phyloP scores from a whole-genome alignment of 1,284 basidiomycete species.

The Vanrija sp. region DNA sequence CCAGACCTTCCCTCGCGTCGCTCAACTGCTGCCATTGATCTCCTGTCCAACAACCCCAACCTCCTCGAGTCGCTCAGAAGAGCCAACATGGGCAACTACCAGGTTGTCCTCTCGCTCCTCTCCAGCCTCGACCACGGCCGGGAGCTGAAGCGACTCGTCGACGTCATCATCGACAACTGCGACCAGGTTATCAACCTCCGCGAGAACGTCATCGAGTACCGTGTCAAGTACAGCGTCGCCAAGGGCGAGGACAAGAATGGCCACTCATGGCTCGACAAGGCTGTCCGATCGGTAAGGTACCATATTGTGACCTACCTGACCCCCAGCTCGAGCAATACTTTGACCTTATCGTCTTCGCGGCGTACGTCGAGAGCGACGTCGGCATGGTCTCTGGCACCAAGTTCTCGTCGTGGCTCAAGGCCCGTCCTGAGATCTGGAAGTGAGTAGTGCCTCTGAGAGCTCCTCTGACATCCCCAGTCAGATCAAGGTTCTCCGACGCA shows the following conservation, averaged over 20 bases:
- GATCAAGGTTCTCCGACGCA: slow-evolving; percentile 73
- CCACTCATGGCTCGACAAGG: slow-evolving; percentile 47
- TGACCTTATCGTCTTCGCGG: slow-evolving; percentile 91
- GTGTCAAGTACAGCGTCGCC: slow-evolving; percentile 78
- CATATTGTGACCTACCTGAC: neutral
- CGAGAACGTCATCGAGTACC: slow-evolving; percentile 77
- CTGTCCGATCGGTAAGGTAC: slow-evolving; percentile 46
- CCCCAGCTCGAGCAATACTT: slow-evolving; percentile 63
- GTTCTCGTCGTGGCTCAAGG: slow-evolving; percentile 84
- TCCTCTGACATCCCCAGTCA: slow-evolving; percentile 56
- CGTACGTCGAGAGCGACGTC: slow-evolving; percentile 71
- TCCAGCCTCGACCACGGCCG: slow-evolving; percentile 82
- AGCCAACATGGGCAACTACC: slow-evolving; percentile 84
- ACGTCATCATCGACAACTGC: slow-evolving; percentile 81
- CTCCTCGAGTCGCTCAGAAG: slow-evolving; percentile 80
- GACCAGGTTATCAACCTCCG: slow-evolving; percentile 86
- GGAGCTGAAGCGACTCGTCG: slow-evolving; percentile 76
- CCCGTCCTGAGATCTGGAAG: slow-evolving; percentile 91
- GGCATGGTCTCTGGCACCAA: slow-evolving; percentile 62
- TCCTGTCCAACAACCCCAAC: slow-evolving; percentile 72
- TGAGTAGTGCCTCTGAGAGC: slow-evolving; percentile 49
- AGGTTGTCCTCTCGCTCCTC: slow-evolving; percentile 79
- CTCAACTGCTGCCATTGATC: slow-evolving; percentile 66
- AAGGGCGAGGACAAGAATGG: slow-evolving; percentile 62
- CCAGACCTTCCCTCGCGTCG: slow-evolving; percentile 46